These are phyloP conservation scores for Lepidium africanum DNA, from an alignment of 345 rosid species.

Conservation along the genomic window DNA sequence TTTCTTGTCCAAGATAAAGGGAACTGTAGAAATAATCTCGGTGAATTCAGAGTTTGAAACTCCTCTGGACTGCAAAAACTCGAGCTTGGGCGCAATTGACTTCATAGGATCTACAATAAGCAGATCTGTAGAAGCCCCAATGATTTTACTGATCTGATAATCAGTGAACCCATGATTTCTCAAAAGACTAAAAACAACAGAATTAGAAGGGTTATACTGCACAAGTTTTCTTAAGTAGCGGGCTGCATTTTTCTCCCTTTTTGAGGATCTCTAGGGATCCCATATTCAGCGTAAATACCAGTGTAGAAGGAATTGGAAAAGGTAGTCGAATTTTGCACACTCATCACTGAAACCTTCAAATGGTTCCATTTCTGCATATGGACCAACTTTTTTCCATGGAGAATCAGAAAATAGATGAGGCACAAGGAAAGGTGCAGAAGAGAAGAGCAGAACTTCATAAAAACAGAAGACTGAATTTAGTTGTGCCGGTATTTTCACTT, in stretches of 20 bases:
- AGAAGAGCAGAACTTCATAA: no score
- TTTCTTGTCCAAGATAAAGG: no score
- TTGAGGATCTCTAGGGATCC: neutral
- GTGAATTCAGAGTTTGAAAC: constrained; percentile 1
- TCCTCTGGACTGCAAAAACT: constrained; percentile 19
- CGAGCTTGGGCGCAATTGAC: constrained; percentile 18
- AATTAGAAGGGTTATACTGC: neutral
- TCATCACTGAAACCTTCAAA: neutral
- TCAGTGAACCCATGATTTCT: constrained; percentile 7
- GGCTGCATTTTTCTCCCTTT: neutral
- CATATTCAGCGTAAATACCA: no score
- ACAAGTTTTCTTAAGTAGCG: no score
- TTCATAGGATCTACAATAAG: neutral
- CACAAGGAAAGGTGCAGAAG: no score
- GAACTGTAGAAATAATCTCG: neutral
- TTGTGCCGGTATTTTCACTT: no score
- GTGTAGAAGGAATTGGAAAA: neutral
- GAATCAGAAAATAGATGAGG: neutral
- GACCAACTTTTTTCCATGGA: neutral
- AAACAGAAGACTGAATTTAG: no score
- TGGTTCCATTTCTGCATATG: neutral
- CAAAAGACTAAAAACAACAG: neutral
- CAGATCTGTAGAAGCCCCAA: neutral
- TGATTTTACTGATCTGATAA: constrained; percentile 3
- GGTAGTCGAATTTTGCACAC: neutral